phyloP scores from a whole-genome alignment of 2,329 filamentous ascomycete species.

The Thelonectria rubi region DNA sequence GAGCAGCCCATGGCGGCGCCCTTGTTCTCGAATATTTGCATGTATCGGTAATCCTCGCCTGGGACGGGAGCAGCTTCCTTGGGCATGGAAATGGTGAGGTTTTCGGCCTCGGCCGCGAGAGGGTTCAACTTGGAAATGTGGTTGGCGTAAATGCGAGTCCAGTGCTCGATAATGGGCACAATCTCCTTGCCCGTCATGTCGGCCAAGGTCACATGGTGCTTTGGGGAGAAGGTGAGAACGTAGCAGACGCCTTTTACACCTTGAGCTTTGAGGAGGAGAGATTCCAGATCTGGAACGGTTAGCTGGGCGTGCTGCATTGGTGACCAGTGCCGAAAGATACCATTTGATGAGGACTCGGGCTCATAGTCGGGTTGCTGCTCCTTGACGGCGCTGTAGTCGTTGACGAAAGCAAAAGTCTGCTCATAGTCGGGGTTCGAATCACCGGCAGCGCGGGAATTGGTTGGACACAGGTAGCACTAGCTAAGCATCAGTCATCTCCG shows the following conservation, averaged over 20 bases:
- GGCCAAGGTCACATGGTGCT: constrained; percentile 90
- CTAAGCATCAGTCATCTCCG: constrained; percentile 9
- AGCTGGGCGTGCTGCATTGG: constrained; percentile 2
- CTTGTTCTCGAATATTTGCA: constrained; percentile 99
- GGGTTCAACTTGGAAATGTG: constrained; percentile 80
- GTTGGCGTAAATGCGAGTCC: constrained; percentile 88
- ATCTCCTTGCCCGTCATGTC: constrained; percentile 84
- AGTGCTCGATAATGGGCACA: constrained; percentile 83
- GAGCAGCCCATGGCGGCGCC: constrained; percentile 98
- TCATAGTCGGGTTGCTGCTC: constrained; percentile 86
- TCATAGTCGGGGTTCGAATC: constrained; percentile 87
- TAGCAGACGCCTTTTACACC: constrained; percentile 95
- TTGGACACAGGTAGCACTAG: constrained; percentile 92
- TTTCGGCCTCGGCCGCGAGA: constrained; percentile 56
- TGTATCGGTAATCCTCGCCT: constrained; percentile 85
- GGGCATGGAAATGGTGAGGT: constrained; percentile 52
- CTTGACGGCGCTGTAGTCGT: constrained; percentile 97
- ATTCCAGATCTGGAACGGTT: constrained; percentile 69
- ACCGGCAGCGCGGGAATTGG: constrained; percentile 88
- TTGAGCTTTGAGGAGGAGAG: constrained; percentile 81
- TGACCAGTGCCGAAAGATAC: constrained; percentile 25
- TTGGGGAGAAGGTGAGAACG: constrained; percentile 91
- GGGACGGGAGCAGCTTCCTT: constrained; percentile 56
- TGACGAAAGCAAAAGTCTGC: constrained; percentile 92
- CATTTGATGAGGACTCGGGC: constrained; percentile 51